Conservation (phyloP, 257 asterid species). For the Jacaranda mimosifolia region DNA sequence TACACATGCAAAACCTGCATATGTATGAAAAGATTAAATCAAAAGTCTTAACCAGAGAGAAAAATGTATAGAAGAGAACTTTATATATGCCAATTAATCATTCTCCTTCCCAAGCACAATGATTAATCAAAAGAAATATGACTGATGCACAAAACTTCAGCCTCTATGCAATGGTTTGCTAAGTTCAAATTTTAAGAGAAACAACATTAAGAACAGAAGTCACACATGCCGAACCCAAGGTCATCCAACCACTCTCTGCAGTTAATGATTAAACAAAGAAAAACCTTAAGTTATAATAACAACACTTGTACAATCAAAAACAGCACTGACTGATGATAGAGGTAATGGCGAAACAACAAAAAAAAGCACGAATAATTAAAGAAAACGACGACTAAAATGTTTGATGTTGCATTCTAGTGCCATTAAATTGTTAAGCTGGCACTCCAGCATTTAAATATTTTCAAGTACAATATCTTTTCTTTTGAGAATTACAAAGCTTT, state of each 20-base stretch:
- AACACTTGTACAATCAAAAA: neutral
- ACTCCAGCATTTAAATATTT: slow-evolving; percentile 3
- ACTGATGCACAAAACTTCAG: neutral
- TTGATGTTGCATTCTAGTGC: slow-evolving; percentile 9
- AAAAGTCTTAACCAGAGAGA: slow-evolving; percentile 16
- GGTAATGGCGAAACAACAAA: neutral
- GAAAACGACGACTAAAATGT: neutral
- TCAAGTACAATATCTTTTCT: neutral
- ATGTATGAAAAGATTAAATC: slow-evolving; percentile 16
- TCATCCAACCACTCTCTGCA: slow-evolving; percentile 8
- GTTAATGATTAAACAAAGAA: slow-evolving; percentile 16
- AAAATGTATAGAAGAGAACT: neutral
- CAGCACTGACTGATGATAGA: neutral
- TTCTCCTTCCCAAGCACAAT: slow-evolving; percentile 6
- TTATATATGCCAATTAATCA: neutral
- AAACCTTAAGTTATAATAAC: neutral
- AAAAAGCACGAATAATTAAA: neutral
- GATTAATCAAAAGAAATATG: neutral
- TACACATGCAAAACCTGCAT: slow-evolving; percentile 90
- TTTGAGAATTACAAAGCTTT: slow-evolving; percentile 1
- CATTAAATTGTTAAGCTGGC: neutral
- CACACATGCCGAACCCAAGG: neutral
- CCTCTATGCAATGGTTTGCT: neutral
- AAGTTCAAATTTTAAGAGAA: slow-evolving; percentile 3
- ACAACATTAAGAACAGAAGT: neutral